A percentile compares a stretch with the other conserved stretches of the same genome.
These are phyloP conservation scores for Filobasidium floriforme DNA, from an alignment of 768 basidiomycete genomes.

Conservation along the genomic window DNA sequence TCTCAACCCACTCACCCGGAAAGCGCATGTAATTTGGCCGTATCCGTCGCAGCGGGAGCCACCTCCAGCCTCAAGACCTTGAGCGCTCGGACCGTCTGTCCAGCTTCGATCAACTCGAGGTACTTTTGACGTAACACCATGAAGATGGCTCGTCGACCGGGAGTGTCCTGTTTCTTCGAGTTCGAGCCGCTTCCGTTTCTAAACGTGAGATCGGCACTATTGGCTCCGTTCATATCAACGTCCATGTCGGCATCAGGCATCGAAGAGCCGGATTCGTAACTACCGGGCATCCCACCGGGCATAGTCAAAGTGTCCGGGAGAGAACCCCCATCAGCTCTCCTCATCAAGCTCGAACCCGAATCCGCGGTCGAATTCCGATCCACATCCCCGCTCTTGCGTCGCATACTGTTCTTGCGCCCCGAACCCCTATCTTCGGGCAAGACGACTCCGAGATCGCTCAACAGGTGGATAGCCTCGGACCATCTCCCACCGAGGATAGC, in stretches of 20 bases:
- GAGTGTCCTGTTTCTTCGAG: constrained; percentile 21
- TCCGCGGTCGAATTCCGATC: constrained; percentile 4
- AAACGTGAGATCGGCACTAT: constrained; percentile 13
- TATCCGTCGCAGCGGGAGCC: constrained; percentile 60
- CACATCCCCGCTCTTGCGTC: not conserved
- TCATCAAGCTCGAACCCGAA: constrained; percentile 5
- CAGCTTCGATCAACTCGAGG: constrained; percentile 77
- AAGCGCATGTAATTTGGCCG: constrained; percentile 73
- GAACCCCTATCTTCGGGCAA: constrained; percentile 8
- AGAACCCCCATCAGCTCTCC: not conserved
- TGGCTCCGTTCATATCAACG: not conserved
- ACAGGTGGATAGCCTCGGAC: constrained; percentile 64
- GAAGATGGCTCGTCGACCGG: constrained; percentile 67
- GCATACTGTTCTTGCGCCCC: constrained; percentile 17
- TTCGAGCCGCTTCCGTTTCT: not conserved
- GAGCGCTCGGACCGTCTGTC: constrained; percentile 70
- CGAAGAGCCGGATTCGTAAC: not conserved
- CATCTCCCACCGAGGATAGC: constrained; percentile 73
- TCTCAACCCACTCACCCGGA: constrained; percentile 59
- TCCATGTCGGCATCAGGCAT: not conserved
- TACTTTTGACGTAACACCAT: constrained; percentile 93
- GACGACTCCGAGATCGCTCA: constrained; percentile 60
- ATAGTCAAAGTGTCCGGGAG: not conserved
- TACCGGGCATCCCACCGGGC: not conserved
- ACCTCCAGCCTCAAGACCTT: constrained; percentile 80